Evolutionary conservation across 2,329 filamentous ascomycete genomes (phyloP), one percentile per base, ranked within the genome.

Genomic region (Mollisiaceae sp.): DNA sequence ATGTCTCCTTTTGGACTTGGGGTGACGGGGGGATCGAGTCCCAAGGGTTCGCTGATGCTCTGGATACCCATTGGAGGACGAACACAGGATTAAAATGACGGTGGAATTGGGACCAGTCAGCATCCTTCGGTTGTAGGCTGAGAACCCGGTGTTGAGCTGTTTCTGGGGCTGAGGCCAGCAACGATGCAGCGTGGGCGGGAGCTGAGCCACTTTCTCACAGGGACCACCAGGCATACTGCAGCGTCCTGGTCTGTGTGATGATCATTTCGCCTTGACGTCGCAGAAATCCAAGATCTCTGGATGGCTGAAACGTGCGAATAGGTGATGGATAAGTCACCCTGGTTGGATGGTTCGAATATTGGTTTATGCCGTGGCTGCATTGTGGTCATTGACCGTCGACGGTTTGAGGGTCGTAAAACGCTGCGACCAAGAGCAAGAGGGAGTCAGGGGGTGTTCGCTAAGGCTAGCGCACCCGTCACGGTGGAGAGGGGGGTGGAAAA

Each of bases 171-270:
- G 59, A 64, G 65, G 43, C 14, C 36, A 62, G 63, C 59, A 63
- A 39, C 22, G 32, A 27, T 43, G 59, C 61, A 55, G 62, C 27
- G 24, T 32, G 11, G n/a, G 50, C 50, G 22, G 22, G 50, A 32
- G 64, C 66, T 68, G 58, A 65, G 63, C 66, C 66, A 68, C 66
- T 52, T 61, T 68, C 64, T 65, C 64, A 66, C 50, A 54, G 50
- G 50, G 50, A 54, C 50, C 11, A 54, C 32, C 50, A 54, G 50
- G 50, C 50, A 54, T 54, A 15, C 24, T 54, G 47, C 50, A 54
- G 27, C 9, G 11, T 11, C 50, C 24, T 14, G 27, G 50, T 54
- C 50, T 32, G 50, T 54, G 50, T 35, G 12, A 12, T 18, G 14
- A 8, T 27, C 20, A 52, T 14, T 54, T 24, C 32, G 50, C 50